Evolutionary conservation across 148 eudicot species (phyloP).

Genomic region (Persicaria tinctoria): DNA sequence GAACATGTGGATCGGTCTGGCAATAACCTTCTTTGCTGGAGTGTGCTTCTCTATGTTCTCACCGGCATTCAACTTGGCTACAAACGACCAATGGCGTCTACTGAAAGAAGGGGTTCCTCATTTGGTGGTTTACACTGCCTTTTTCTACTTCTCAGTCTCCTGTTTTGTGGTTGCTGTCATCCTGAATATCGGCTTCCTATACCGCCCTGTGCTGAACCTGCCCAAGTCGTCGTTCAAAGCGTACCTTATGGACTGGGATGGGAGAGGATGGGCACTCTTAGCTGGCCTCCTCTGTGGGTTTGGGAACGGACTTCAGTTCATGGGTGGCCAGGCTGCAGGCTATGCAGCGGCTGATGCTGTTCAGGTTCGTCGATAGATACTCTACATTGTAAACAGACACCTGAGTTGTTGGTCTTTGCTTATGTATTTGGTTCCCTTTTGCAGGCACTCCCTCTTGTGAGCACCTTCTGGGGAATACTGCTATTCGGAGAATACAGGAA

Average conservation of each 20-base stretch:
- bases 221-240: constrained; percentile 62
- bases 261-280: constrained; percentile 75
- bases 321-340: constrained; percentile 93
- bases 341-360: constrained; percentile 96
- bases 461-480: constrained; percentile 82
- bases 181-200: constrained; percentile 53
- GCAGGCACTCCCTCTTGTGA: constrained; percentile 93
- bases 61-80: constrained; percentile 82
- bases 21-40: constrained; percentile 64
- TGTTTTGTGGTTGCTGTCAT: constrained; percentile 51
- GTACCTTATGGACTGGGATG: constrained; percentile 57
- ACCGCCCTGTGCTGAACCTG: constrained; percentile 55
- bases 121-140: constrained; percentile 71
- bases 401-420: not conserved
- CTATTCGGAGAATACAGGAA: constrained; percentile 78
- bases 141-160: constrained; percentile 73
- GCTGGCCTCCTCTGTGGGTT: constrained; percentile 81
- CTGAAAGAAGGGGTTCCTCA: constrained; percentile 60
- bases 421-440: not conserved
- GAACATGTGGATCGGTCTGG: constrained; percentile 46
- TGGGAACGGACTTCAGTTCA: constrained; percentile 91
- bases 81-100: constrained; percentile 73
- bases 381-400: not conserved
- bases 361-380: constrained; percentile 37
- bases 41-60: constrained; percentile 70